Conservation (phyloP, 225 moss, liverwort and hornwort species). For the Asterella californica region DNA sequence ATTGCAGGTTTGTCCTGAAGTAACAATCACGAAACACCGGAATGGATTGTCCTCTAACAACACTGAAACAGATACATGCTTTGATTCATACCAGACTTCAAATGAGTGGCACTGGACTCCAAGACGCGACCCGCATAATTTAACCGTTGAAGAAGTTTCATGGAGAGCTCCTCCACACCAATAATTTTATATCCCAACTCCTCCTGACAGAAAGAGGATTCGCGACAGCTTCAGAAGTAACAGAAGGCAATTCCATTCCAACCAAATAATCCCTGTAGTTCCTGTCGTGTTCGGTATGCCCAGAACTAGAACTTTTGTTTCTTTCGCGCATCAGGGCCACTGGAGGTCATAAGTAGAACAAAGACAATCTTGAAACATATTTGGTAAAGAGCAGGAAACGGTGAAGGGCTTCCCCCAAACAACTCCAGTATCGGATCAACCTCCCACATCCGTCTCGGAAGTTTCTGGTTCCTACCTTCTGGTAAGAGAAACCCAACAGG, state of each 20-base stretch:
- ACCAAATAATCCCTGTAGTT: neutral
- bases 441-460: no score
- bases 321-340: neutral
- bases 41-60: neutral
- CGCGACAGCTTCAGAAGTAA: neutral
- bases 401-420: no score
- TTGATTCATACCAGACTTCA: conserved; percentile 56
- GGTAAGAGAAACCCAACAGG: no score
- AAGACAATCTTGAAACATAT: neutral
- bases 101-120: conserved; percentile 67
- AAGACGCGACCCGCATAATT: conserved; percentile 75
- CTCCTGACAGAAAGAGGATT: conserved; percentile 40
- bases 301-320: neutral
- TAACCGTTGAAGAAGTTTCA: conserved; percentile 82
- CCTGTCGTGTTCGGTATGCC: neutral
- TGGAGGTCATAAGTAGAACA: neutral
- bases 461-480: no score
- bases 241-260: neutral
- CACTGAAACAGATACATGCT: neutral
- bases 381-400: no score
- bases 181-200: conserved; percentile 83
- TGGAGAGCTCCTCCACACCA: conserved; percentile 80
- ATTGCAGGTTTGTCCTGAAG: neutral
- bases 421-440: no score
- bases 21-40: neutral